phyloP scores from a whole-genome alignment of 306 rosid genomes.

The Myrica gale region DNA sequence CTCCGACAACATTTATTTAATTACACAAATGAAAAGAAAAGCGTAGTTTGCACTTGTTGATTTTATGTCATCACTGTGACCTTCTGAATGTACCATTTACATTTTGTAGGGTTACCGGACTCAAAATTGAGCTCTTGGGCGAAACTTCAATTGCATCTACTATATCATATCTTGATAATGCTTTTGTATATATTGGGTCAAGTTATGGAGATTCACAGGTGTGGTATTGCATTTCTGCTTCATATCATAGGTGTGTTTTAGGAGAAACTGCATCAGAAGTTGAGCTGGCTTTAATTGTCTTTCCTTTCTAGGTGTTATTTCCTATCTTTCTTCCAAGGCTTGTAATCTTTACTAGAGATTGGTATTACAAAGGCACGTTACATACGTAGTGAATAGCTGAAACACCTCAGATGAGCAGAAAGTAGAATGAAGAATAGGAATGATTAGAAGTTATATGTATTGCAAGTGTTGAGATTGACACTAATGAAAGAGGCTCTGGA shows the following conservation, averaged over 20 bases:
- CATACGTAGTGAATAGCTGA: neutral
- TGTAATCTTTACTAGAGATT: neutral
- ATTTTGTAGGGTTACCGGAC: conserved; percentile 85
- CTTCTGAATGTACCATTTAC: conserved; percentile 15
- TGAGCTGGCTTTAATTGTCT: conserved; percentile 12
- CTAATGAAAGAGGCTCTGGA: neutral
- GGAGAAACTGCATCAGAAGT: neutral
- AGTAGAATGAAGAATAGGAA: neutral
- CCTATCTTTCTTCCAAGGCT: neutral
- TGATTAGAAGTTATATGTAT: neutral
- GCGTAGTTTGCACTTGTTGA: neutral
- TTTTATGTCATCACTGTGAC: neutral
- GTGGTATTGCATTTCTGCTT: conserved; percentile 4
- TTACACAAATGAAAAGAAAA: neutral
- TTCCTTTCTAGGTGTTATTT: conserved; percentile 10
- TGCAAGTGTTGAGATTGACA: neutral
- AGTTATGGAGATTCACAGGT: conserved; percentile 99
- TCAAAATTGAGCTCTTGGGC: conserved; percentile 90
- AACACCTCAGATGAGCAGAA: neutral
- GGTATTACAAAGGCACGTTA: neutral
- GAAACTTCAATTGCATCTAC: conserved; percentile 97
- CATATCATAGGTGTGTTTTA: neutral
- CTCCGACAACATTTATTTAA: neutral
- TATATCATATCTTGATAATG: conserved; percentile 91
- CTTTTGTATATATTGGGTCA: conserved; percentile 85